Percentiles rank a stretch among this genome's conserved stretches.
These are phyloP conservation scores for Entonaema liquescens DNA, from an alignment of 495 filamentous ascomycete species.

Conservation along the genomic window DNA sequence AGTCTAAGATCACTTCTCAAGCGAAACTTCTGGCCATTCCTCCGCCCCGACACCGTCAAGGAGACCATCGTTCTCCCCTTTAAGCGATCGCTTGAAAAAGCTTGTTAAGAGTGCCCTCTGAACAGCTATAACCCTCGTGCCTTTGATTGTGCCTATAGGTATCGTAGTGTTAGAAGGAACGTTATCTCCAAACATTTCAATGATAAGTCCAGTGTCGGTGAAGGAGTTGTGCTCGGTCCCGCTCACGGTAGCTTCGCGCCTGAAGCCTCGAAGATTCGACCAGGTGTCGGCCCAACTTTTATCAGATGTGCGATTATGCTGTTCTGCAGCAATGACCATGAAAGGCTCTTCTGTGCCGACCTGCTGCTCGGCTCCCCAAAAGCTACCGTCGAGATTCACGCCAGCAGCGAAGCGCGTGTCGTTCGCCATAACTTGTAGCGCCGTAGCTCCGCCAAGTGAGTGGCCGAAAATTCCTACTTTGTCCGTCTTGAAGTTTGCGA, in stretches of 20 bases:
- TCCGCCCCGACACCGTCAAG: not conserved
- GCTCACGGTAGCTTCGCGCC: not conserved
- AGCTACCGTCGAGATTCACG: not conserved
- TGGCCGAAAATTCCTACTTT: slow-evolving; percentile 59
- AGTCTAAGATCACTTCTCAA: not conserved
- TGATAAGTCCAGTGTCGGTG: not conserved
- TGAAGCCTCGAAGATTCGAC: not conserved
- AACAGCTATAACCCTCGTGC: not conserved
- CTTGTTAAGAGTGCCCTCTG: not conserved
- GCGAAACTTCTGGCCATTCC: not conserved
- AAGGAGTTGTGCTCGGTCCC: not conserved
- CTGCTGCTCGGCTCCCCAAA: not conserved
- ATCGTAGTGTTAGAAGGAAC: not conserved
- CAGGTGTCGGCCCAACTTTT: not conserved
- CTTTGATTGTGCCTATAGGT: too few species aligned
- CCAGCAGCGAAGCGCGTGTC: slow-evolving; percentile 57
- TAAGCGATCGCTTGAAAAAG: not conserved
- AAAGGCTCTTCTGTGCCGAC: not conserved
- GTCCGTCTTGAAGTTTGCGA: not conserved
- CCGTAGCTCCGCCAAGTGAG: slow-evolving; percentile 63
- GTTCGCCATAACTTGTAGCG: slow-evolving; percentile 50
- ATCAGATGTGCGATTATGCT: not conserved
- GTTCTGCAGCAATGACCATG: not conserved
- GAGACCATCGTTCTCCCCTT: not conserved
- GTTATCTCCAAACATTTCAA: not conserved